Evolutionary conservation across 2,329 filamentous ascomycete genomes (phyloP).

Genomic region (Talaromyces verruculosus): DNA sequence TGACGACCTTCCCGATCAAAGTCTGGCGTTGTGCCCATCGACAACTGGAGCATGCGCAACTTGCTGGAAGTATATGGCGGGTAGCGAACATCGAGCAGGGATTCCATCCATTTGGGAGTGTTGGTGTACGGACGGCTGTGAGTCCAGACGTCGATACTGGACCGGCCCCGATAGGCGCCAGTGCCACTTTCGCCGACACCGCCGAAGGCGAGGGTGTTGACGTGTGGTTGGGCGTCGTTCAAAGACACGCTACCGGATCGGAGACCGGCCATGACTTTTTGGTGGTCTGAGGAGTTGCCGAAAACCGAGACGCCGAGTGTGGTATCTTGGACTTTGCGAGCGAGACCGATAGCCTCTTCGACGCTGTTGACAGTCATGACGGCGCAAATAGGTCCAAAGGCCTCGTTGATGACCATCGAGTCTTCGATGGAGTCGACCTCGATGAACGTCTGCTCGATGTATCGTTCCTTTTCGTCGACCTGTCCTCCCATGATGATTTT

Average conservation of each 20-base stretch:
- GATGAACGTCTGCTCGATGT: slow-evolving; percentile 92
- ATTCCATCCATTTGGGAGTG: slow-evolving; percentile 62
- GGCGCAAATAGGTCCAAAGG: slow-evolving; percentile 88
- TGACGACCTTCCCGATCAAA: slow-evolving; percentile 60
- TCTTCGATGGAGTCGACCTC: slow-evolving; percentile 73
- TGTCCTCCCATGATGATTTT: slow-evolving; percentile 84
- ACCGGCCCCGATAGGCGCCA: slow-evolving; percentile 74
- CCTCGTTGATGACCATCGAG: slow-evolving; percentile 76
- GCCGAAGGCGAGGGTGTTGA: slow-evolving; percentile 74
- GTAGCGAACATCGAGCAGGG: slow-evolving; percentile 58
- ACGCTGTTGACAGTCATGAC: slow-evolving; percentile 75
- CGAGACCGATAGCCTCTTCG: slow-evolving; percentile 81
- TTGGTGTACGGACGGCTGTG: slow-evolving; percentile 60
- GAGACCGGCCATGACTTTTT: slow-evolving; percentile 64
- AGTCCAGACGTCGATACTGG: slow-evolving; percentile 64
- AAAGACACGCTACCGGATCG: slow-evolving; percentile 66
- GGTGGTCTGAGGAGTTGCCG: slow-evolving; percentile 74
- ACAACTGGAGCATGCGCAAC: slow-evolving; percentile 53
- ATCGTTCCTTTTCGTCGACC: slow-evolving; percentile 75
- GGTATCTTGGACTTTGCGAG: slow-evolving; percentile 77
- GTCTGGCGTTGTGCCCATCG: slow-evolving; percentile 55
- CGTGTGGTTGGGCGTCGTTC: slow-evolving; percentile 65
- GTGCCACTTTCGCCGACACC: slow-evolving; percentile 77
- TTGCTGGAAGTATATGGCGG: slow-evolving; percentile 55
- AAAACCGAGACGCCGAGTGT: slow-evolving; percentile 84